phyloP scores from a whole-genome alignment of 768 basidiomycete species.

The Holtermanniella nyarrowii region DNA sequence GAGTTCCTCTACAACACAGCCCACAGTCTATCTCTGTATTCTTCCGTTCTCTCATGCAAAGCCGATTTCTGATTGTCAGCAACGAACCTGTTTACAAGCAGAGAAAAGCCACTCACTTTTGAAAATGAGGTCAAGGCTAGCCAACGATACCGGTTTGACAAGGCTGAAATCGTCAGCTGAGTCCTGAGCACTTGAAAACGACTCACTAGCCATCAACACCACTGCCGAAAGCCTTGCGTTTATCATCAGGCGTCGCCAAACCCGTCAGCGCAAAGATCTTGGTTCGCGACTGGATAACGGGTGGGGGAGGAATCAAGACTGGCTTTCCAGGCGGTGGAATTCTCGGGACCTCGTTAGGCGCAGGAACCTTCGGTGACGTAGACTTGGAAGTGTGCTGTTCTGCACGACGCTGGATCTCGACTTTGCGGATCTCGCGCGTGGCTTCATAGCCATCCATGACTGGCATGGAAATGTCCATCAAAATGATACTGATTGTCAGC shows the following conservation, averaged over 20 bases:
- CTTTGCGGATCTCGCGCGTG: conserved; percentile 65
- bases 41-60: background rate
- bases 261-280: conserved; percentile 80
- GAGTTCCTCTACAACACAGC: too few species aligned
- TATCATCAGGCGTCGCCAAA: conserved; percentile 87
- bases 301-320: conserved; percentile 22
- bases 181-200: background rate
- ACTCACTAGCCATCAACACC: conserved; percentile 93
- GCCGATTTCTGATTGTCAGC: background rate
- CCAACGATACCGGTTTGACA: conserved; percentile 93
- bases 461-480: conserved; percentile 88
- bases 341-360: conserved; percentile 3
- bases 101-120: conserved; percentile 16
- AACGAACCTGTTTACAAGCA: background rate
- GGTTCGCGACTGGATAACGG: conserved; percentile 17
- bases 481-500: conserved; percentile 53
- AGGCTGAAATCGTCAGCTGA: conserved; percentile 47
- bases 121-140: conserved; percentile 55
- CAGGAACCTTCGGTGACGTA: background rate
- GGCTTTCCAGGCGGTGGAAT: conserved; percentile 6
- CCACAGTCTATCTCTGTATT: background rate
- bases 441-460: conserved; percentile 83
- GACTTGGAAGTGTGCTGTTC: conserved; percentile 1
- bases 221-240: conserved; percentile 76
- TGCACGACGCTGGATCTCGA: conserved; percentile 49